Percentiles rank a stretch among this genome's conserved stretches.
phyloP scores from a whole-genome alignment of 2,329 filamentous ascomycete species.

The Biscogniauxia marginata region DNA sequence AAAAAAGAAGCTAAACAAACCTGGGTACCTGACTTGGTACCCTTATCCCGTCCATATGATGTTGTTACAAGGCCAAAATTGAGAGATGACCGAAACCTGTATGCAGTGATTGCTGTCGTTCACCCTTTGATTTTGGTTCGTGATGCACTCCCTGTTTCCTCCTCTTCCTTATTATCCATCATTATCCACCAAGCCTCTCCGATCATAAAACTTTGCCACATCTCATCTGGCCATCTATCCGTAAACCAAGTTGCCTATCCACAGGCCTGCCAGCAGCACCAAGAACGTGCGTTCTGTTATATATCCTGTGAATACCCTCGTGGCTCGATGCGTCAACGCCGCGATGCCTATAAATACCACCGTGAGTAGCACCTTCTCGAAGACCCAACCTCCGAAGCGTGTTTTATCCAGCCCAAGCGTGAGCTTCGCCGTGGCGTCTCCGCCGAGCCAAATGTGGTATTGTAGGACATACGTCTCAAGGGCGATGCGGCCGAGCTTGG shows the following conservation, averaged over 20 bases:
- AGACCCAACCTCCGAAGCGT: conserved; percentile 10
- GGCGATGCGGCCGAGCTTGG: conserved; percentile 54
- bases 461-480: conserved; percentile 61
- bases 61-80: background rate
- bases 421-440: conserved; percentile 54
- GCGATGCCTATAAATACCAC: conserved; percentile 26
- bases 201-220: background rate
- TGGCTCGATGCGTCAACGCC: conserved; percentile 22
- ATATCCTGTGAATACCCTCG: conserved; percentile 18
- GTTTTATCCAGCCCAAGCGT: conserved; percentile 19
- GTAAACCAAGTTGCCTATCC: conserved; percentile 25
- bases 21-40: background rate
- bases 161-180: background rate
- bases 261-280: conserved; percentile 19
- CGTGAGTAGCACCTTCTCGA: conserved; percentile 28
- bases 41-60: background rate
- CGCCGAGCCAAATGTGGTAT: conserved; percentile 61
- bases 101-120: background rate
- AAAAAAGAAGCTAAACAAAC: background rate
- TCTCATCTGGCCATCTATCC: conserved; percentile 8
- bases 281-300: conserved; percentile 17
- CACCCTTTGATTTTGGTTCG: background rate
- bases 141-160: background rate
- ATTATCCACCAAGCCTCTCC: background rate
- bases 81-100: background rate